Base-by-base conservation (phyloP, 2,329 filamentous ascomycete species). In the Trichoderma sp. region DNA sequence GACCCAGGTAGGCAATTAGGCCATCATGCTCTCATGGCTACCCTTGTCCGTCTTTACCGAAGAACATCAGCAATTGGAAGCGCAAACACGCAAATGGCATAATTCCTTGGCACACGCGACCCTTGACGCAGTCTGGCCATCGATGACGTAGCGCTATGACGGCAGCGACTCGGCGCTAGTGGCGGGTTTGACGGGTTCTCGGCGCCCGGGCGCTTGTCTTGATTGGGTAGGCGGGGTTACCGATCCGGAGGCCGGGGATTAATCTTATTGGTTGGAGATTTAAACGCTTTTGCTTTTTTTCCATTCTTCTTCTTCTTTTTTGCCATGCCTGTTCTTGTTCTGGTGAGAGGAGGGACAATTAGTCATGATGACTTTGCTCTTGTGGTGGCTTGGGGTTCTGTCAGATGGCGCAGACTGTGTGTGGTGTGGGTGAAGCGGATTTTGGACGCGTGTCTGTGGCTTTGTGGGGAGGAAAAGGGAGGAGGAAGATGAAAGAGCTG, bases 141-240 rank as follows among this genome's bases (percentile, higher is more conserved):
- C 50, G 50, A 63, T 66, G 58, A 66, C 58, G 57, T 66, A 55
- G 48, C 5, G n/a, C 39, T 48, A 66, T 66, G 58, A 63, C 64
- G 57, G 57, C 63, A 12, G 9, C 15, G 39, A 45, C 34, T 14
- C 19, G 34, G 48, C n/a, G 58, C 21, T n/a, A 44, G 47, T 51
- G 47, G 47, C 47, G 26, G 41, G 24, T 30, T 19, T 39, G 12
- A 39, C 12, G 34, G 34, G 34, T 14, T 3, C 14, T 39, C 12
- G 12, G 21, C 15, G 50, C 30, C 2, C 2, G 15, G 17, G 34
- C 58, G 58, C 45, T 61, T 51, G 58, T 3, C 45, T 17, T 5
- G 34, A 41, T 60, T 50, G 30, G 57, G 57, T 21, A 60, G 47
- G 47, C 47, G 58, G 58, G 58, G 58, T 54, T 62, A 50, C 58